Conservation (phyloP, 2,329 filamentous ascomycete genomes). For the Tolypocladium amazonense region DNA sequence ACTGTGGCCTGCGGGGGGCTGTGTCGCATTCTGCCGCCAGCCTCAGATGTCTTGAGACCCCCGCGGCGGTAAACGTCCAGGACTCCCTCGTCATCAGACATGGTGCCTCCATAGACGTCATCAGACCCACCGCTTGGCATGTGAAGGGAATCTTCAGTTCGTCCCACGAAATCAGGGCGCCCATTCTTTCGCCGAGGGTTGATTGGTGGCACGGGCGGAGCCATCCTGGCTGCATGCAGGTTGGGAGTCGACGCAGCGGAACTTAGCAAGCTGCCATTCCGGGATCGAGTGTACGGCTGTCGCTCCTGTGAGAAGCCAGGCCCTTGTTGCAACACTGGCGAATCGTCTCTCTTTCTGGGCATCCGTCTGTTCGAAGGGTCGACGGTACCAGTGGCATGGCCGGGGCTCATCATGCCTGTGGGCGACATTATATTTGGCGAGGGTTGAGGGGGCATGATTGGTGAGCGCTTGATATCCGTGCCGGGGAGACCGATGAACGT, state of each 20-base stretch:
- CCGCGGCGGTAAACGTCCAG: constrained; percentile 23
- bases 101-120: constrained; percentile 6
- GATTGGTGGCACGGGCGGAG: constrained; percentile 46
- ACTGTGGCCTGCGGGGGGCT: constrained; percentile 13
- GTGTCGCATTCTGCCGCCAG: constrained; percentile 18
- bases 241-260: constrained; percentile 25
- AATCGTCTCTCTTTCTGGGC: constrained; percentile 37
- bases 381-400: background rate
- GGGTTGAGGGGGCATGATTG: background rate
- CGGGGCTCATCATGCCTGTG: constrained; percentile 2
- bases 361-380: constrained; percentile 21
- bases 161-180: constrained; percentile 23
- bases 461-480: constrained; percentile 20
- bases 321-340: constrained; percentile 36
- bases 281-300: constrained; percentile 16
- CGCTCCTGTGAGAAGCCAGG: constrained; percentile 27
- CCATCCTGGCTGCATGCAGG: constrained; percentile 20
- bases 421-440: background rate
- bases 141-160: constrained; percentile 18
- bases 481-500: constrained; percentile 38
- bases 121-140: constrained; percentile 1
- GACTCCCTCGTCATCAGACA: constrained; percentile 29
- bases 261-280: constrained; percentile 23
- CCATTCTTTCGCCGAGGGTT: constrained; percentile 43
- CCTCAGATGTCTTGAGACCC: constrained; percentile 33